phyloP scores from a whole-genome alignment of 176 grass and related monocot species.

The Triticum aestivum region IWGSC_CS_RefSeq_v2.1 NC_057799.1:537702872-537703371 shows the following conservation, averaged over 20 bases:
- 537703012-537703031: conserved; percentile 42
- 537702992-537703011: conserved; percentile 33
- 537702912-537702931: not conserved
- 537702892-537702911: not conserved
- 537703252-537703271: not conserved
- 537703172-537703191: not conserved
- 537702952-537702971: not conserved
- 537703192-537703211: not conserved
- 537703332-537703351: not conserved
- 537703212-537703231: not conserved
- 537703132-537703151: not conserved
- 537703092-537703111: not conserved
- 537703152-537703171: not conserved
- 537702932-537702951: not conserved
- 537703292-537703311: not conserved
- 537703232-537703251: conserved; percentile 14
- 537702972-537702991: conserved; percentile 32
- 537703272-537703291: no score
- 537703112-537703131: not conserved
- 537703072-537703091: not conserved
- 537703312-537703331: not conserved
- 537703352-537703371: not conserved
- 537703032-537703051: conserved; percentile 44
- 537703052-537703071: conserved; percentile 23
- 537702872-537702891: not conserved